A percentile compares a stretch with the other conserved stretches of the same genome.
Evolutionary conservation across 1,139 yeast genomes (phyloP).

Genomic region (Suhomyces terraborum): DNA sequence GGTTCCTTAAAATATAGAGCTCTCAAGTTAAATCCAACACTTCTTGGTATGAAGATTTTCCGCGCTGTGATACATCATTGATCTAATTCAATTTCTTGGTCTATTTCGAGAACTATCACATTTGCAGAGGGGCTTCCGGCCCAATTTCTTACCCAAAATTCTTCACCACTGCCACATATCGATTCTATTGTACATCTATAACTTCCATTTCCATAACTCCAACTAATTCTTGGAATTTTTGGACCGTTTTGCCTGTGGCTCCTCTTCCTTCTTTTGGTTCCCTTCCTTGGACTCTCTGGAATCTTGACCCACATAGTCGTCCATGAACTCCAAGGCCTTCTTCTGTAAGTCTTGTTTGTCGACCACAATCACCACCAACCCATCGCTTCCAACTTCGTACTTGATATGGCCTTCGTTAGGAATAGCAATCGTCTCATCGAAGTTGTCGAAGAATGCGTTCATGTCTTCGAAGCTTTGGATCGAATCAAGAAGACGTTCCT

Average conservation of each 20-base stretch:
- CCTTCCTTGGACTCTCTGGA: conserved; percentile 13
- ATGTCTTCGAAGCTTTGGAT: conserved; percentile 52
- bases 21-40: too few relatives aligned
- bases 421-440: conserved; percentile 60
- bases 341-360: conserved; percentile 36
- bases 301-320: conserved; percentile 26
- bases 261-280: conserved; percentile 2
- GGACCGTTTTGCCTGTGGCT: conserved; percentile 10
- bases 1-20: too few relatives aligned
- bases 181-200: conserved; percentile 10
- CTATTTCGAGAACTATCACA: too few relatives aligned
- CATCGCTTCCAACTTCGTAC: conserved; percentile 74
- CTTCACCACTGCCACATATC: neutral
- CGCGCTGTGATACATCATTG: too few relatives aligned
- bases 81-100: too few relatives aligned
- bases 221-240: conserved; percentile 10
- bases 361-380: conserved; percentile 62
- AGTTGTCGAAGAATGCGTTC: conserved; percentile 61
- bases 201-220: conserved; percentile 3
- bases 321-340: conserved; percentile 40
- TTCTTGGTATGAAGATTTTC: too few relatives aligned
- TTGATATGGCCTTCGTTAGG: conserved; percentile 70
- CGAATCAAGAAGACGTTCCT: conserved; percentile 48
- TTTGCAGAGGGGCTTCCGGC: too few relatives aligned
- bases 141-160: too few relatives aligned